phyloP scores from a whole-genome alignment of 371 early-diverging fungal species.

The Globomyces sp. region DNA sequence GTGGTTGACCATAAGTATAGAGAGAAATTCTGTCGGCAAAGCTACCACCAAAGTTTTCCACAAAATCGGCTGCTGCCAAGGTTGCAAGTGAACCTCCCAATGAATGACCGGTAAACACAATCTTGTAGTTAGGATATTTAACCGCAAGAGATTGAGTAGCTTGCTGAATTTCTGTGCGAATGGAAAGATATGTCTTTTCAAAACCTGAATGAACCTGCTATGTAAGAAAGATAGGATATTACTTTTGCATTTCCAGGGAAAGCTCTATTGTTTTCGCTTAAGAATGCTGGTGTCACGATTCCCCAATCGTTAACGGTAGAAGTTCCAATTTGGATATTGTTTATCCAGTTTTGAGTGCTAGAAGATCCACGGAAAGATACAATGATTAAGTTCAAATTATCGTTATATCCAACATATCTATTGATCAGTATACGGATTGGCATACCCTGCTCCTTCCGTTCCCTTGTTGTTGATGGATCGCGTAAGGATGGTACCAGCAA shows the following conservation, averaged over 20 bases:
- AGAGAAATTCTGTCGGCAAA: slow-evolving; percentile 3
- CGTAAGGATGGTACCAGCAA: neutral
- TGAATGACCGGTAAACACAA: slow-evolving; percentile 39
- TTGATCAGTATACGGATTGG: neutral
- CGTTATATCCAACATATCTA: slow-evolving; percentile 28
- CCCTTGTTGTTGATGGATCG: neutral
- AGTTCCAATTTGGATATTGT: neutral
- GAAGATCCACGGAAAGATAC: slow-evolving; percentile 35
- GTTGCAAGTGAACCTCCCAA: slow-evolving; percentile 37
- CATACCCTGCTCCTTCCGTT: slow-evolving; percentile 11
- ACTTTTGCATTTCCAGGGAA: neutral
- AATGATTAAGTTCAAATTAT: slow-evolving; percentile 26
- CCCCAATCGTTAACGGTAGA: neutral
- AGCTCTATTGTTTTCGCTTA: too few species aligned
- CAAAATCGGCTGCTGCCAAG: slow-evolving; percentile 26
- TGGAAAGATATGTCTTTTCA: slow-evolving; percentile 20
- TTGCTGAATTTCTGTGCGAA: slow-evolving; percentile 16
- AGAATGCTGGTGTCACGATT: neutral
- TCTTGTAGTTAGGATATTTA: slow-evolving; percentile 23
- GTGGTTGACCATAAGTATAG: slow-evolving; percentile 13
- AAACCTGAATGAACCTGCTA: slow-evolving; percentile 36
- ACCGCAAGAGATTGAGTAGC: slow-evolving; percentile 22
- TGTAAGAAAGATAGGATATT: neutral
- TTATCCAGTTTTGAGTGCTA: slow-evolving; percentile 11
- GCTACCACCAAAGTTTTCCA: slow-evolving; percentile 20